Percentiles rank a stretch among this genome's conserved stretches.
phyloP scores from a whole-genome alignment of 441 rosid species.

The Brassica balearica region DNA sequence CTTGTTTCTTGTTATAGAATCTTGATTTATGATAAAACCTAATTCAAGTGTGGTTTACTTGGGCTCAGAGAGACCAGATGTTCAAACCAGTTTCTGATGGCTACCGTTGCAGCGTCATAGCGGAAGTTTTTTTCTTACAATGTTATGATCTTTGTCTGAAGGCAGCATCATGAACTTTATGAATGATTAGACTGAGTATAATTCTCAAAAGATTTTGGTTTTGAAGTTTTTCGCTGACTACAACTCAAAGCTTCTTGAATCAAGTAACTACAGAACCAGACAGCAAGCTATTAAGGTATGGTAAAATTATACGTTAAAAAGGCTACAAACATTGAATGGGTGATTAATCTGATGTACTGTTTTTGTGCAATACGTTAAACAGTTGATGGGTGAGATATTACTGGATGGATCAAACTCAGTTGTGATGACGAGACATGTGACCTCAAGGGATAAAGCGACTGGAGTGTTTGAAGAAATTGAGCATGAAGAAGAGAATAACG shows the following conservation, averaged over 20 bases:
- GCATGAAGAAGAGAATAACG: no score
- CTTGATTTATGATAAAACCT: no score
- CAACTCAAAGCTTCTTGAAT: conserved; percentile 88
- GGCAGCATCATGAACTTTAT: background rate
- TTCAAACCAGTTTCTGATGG: no score
- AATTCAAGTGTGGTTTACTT: no score
- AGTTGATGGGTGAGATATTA: conserved; percentile 91
- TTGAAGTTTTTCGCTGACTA: conserved; percentile 84
- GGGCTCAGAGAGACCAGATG: no score
- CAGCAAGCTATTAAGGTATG: conserved; percentile 85
- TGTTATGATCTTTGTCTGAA: background rate
- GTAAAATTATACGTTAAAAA: background rate
- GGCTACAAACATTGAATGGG: background rate
- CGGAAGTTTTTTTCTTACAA: background rate
- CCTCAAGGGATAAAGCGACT: conserved; percentile 76
- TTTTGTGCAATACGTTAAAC: conserved; percentile 22
- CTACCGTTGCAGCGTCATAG: no score
- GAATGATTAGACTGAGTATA: background rate
- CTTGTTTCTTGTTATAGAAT: no score
- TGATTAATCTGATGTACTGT: conserved; percentile 4
- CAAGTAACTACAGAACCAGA: conserved; percentile 87
- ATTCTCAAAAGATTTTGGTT: conserved; percentile 19
- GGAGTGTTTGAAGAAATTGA: no score
- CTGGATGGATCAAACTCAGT: conserved; percentile 92
- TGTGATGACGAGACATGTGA: conserved; percentile 88